Conservation (phyloP, 2,329 filamentous ascomycete species). For the Epichloe scottii region DNA sequence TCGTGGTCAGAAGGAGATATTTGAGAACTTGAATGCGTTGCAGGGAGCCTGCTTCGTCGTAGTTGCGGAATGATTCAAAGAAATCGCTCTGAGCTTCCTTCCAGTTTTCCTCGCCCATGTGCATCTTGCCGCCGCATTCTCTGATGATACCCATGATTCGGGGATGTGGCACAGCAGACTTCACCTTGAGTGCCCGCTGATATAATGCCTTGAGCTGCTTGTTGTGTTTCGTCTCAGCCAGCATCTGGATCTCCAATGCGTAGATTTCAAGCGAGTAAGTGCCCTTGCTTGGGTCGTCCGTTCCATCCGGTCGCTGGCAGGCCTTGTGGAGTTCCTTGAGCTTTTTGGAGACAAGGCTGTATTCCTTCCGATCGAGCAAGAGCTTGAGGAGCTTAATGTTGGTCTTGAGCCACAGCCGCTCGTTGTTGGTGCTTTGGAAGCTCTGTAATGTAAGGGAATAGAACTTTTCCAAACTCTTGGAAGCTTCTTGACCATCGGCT, state of each 20-base stretch:
- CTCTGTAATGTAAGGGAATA: conserved; percentile 88
- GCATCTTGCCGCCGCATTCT: conserved; percentile 98
- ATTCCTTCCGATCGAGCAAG: conserved; percentile 84
- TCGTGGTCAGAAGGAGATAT: conserved; percentile 89
- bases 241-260: conserved; percentile 97
- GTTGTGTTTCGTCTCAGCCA: conserved; percentile 91
- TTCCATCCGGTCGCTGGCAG: conserved; percentile 77
- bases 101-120: conserved; percentile 99
- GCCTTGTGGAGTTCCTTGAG: conserved; percentile 78
- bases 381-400: conserved; percentile 93
- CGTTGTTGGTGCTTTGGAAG: conserved; percentile 96
- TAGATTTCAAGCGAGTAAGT: conserved; percentile 95
- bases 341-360: conserved; percentile 66
- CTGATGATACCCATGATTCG: conserved; percentile 99
- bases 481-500: conserved; percentile 53
- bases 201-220: conserved; percentile 92
- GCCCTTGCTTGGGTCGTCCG: conserved; percentile 86
- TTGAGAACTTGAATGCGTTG: conserved; percentile 96
- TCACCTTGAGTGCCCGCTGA: conserved; percentile 78
- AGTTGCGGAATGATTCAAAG: conserved; percentile 97
- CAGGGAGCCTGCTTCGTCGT: conserved; percentile 92
- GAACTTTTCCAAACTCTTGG: conserved; percentile 82
- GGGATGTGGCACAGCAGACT: conserved; percentile 94
- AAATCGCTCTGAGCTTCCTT: conserved; percentile 94
- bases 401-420: conserved; percentile 93